Percentiles rank a stretch among this genome's conserved stretches.
These are phyloP conservation scores for Salmacisia buchloeana DNA, from an alignment of 1,284 basidiomycete species.

Conservation along the genomic window DNA sequence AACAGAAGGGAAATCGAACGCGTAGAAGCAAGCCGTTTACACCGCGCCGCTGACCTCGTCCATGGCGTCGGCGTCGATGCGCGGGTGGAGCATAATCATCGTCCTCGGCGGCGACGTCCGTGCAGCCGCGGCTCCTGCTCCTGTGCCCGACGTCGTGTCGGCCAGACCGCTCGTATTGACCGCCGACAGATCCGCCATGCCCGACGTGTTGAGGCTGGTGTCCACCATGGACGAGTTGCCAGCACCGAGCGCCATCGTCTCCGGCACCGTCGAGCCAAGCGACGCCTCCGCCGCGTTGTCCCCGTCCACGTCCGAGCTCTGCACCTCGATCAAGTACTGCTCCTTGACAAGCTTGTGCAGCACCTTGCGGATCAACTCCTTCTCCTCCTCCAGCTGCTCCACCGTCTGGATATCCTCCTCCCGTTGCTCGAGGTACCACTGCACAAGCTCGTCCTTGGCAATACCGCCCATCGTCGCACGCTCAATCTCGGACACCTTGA, in stretches of 20 bases:
- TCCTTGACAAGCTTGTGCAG: slow-evolving; percentile 82
- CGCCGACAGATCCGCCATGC: not conserved
- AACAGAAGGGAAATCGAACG: not conserved
- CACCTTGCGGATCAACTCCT: slow-evolving; percentile 82
- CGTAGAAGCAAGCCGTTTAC: not conserved
- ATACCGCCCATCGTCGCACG: slow-evolving; percentile 69
- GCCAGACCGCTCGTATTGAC: too few species aligned
- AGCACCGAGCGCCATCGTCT: not conserved
- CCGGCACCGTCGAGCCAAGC: not conserved
- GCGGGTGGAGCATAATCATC: slow-evolving; percentile 9
- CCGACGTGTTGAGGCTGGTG: not conserved
- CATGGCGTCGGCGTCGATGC: slow-evolving; percentile 4
- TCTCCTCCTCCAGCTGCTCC: slow-evolving; percentile 87
- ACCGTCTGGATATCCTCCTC: slow-evolving; percentile 75
- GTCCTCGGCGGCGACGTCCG: not conserved
- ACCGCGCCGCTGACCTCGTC: slow-evolving; percentile 3
- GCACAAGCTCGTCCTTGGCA: slow-evolving; percentile 70
- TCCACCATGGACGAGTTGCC: not conserved
- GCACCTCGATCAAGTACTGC: slow-evolving; percentile 43
- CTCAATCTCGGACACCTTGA: slow-evolving; percentile 76
- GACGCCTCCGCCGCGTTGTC: not conserved
- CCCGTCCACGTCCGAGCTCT: not conserved
- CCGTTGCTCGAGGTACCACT: slow-evolving; percentile 84
- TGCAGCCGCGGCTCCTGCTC: not conserved
- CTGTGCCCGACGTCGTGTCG: too few species aligned